These are phyloP conservation scores for Lachnellula occidentalis DNA, from an alignment of 2,329 filamentous ascomycete species.

Conservation along the genomic window DNA sequence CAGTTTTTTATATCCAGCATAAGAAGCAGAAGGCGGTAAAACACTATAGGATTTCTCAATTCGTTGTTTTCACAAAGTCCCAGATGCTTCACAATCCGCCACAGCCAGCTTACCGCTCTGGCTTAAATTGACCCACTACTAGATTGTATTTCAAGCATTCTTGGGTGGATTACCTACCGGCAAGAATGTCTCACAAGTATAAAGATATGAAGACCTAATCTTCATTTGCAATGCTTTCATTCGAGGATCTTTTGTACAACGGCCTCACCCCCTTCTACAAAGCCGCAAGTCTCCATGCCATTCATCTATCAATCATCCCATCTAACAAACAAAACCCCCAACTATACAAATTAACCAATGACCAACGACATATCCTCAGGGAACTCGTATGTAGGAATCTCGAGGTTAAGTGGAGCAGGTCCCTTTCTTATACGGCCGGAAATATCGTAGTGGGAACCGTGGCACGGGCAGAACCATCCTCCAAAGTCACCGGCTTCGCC, in stretches of 20 bases:
- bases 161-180: too few species aligned
- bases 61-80: too few species aligned
- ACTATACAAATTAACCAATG: slow-evolving; percentile 66
- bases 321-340: slow-evolving; percentile 34
- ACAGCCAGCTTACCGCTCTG: too few species aligned
- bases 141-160: too few species aligned
- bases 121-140: too few species aligned
- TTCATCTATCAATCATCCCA: slow-evolving; percentile 34
- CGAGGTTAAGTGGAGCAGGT: slow-evolving; percentile 93
- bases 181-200: too few species aligned
- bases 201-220: neutral
- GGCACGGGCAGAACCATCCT: slow-evolving; percentile 99
- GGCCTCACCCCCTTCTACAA: slow-evolving; percentile 31
- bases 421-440: slow-evolving; percentile 97
- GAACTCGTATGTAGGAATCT: slow-evolving; percentile 91
- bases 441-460: slow-evolving; percentile 99
- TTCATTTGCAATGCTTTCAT: slow-evolving; percentile 10
- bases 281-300: slow-evolving; percentile 38
- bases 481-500: slow-evolving; percentile 97
- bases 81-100: too few species aligned
- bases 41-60: too few species aligned
- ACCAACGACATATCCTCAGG: slow-evolving; percentile 81
- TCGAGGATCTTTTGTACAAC: slow-evolving; percentile 32
- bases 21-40: too few species aligned
- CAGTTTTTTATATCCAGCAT: too few species aligned